Percentiles rank a stretch among this genome's conserved stretches.
phyloP scores from a whole-genome alignment of 495 filamentous ascomycete species.

The Penicillium alfredii region DNA sequence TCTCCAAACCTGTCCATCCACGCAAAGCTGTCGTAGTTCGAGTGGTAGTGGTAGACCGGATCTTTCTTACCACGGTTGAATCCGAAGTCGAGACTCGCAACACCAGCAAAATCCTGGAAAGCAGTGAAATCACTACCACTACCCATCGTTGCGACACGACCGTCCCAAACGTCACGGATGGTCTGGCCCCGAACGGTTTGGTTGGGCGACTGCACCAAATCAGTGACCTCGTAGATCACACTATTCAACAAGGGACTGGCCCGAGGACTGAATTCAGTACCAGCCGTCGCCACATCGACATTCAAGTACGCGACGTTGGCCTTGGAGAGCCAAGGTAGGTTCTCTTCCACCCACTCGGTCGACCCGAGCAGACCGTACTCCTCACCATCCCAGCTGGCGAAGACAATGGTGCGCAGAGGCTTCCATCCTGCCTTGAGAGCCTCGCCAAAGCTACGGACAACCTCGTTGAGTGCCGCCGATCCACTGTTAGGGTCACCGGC shows the following conservation, averaged over 20 bases:
- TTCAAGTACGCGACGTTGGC: conserved; percentile 71
- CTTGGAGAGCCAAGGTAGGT: conserved; percentile 72
- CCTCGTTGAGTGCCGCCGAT: conserved; percentile 83
- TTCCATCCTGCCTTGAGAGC: conserved; percentile 74
- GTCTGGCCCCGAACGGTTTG: conserved; percentile 59
- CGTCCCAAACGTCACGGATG: conserved; percentile 55
- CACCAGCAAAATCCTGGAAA: conserved; percentile 68
- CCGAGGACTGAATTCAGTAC: conserved; percentile 39
- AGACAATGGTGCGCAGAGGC: conserved; percentile 73
- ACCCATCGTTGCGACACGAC: conserved; percentile 60
- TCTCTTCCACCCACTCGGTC: conserved; percentile 76
- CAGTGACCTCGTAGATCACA: conserved; percentile 63
- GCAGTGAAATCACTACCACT: conserved; percentile 70
- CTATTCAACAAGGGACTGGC: conserved; percentile 74
- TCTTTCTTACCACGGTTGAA: conserved; percentile 40
- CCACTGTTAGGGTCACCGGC: conserved; percentile 82
- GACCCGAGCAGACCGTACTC: conserved; percentile 67
- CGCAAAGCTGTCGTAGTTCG: conserved; percentile 68
- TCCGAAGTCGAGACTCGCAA: conserved; percentile 57
- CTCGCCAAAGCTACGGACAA: conserved; percentile 75
- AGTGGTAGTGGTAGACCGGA: conserved; percentile 70
- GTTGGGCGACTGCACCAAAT: conserved; percentile 72
- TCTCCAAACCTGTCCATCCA: conserved; percentile 73
- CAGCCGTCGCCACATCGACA: conserved; percentile 57
- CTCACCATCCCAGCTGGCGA: conserved; percentile 73